Conservation (phyloP, 176 grass and related monocot species). For the Oryza glumipatula region DNA sequence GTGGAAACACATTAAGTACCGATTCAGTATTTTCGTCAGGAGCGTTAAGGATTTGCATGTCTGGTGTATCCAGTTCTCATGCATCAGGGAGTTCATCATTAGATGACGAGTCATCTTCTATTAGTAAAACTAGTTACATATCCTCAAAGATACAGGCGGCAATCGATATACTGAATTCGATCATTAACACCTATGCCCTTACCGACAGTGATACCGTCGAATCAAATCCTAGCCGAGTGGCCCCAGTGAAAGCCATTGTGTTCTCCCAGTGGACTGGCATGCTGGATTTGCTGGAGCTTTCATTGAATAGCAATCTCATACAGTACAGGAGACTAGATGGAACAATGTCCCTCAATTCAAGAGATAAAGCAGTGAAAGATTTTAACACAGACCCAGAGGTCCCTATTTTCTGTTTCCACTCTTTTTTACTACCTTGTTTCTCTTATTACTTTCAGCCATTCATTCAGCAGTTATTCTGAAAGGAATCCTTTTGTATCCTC, state of each 20-base stretch:
- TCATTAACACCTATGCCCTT: slow-evolving; percentile 53
- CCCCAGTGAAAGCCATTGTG: slow-evolving; percentile 88
- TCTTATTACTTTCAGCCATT: slow-evolving; percentile 20
- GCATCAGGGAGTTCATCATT: slow-evolving; percentile 53
- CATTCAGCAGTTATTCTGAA: neutral
- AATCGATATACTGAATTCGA: slow-evolving; percentile 72
- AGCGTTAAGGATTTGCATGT: slow-evolving; percentile 71
- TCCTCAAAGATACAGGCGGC: slow-evolving; percentile 86
- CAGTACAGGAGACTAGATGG: slow-evolving; percentile 97
- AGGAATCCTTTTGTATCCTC: slow-evolving; percentile 24
- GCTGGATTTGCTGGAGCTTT: slow-evolving; percentile 88
- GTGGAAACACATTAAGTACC: slow-evolving; percentile 61
- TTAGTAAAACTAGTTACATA: slow-evolving; percentile 75
- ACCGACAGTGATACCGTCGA: slow-evolving; percentile 49
- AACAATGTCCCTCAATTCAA: slow-evolving; percentile 83
- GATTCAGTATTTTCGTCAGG: slow-evolving; percentile 81
- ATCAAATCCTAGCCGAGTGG: slow-evolving; percentile 44
- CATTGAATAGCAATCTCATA: slow-evolving; percentile 77
- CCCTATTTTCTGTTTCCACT: slow-evolving; percentile 1
- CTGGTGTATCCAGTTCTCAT: slow-evolving; percentile 55
- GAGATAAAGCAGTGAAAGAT: slow-evolving; percentile 87
- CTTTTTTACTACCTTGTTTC: slow-evolving; percentile 7
- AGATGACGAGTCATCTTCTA: slow-evolving; percentile 57
- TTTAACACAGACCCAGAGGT: slow-evolving; percentile 99
- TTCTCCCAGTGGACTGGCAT: slow-evolving; percentile 99